phyloP scores from a whole-genome alignment of 2,329 filamentous ascomycete genomes.

The Diaporthe citriasiana region DNA sequence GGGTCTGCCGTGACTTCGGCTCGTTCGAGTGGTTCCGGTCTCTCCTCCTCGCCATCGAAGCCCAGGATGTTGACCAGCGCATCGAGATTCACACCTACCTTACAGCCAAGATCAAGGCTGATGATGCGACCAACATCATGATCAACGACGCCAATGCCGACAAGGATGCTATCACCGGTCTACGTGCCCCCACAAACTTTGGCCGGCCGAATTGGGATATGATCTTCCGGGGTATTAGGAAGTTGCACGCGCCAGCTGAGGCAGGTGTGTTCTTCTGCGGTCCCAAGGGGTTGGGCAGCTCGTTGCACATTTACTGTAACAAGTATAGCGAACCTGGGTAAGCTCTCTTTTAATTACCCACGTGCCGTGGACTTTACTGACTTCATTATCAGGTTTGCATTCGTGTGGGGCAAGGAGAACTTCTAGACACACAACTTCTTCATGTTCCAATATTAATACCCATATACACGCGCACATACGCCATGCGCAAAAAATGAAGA shows the following conservation, averaged over 20 bases:
- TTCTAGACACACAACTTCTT: constrained; percentile 61
- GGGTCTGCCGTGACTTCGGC: constrained; percentile 90
- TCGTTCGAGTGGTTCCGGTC: constrained; percentile 93
- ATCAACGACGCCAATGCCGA: constrained; percentile 90
- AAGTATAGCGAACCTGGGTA: constrained; percentile 88
- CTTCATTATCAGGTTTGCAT: constrained; percentile 66
- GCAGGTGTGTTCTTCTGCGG: constrained; percentile 89
- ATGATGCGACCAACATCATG: constrained; percentile 93
- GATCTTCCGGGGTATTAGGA: constrained; percentile 87
- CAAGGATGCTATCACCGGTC: constrained; percentile 86
- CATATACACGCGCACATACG: constrained; percentile 21
- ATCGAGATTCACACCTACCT: constrained; percentile 94
- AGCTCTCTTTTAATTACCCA: constrained; percentile 49
- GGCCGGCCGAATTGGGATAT: constrained; percentile 91
- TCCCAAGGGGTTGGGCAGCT: constrained; percentile 82
- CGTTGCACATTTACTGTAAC: constrained; percentile 86
- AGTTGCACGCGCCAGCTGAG: constrained; percentile 80
- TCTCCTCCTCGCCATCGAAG: constrained; percentile 85
- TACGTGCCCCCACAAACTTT: constrained; percentile 87
- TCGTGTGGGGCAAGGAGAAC: constrained; percentile 79
- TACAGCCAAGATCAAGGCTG: constrained; percentile 87
- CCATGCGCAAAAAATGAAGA: not conserved
- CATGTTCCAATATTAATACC: constrained; percentile 27
- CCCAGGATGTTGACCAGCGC: constrained; percentile 84
- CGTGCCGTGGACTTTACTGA: constrained; percentile 46